Evolutionary conservation across 2,329 filamentous ascomycete species (phyloP).

Genomic region (Ampelomyces quisqualis): DNA sequence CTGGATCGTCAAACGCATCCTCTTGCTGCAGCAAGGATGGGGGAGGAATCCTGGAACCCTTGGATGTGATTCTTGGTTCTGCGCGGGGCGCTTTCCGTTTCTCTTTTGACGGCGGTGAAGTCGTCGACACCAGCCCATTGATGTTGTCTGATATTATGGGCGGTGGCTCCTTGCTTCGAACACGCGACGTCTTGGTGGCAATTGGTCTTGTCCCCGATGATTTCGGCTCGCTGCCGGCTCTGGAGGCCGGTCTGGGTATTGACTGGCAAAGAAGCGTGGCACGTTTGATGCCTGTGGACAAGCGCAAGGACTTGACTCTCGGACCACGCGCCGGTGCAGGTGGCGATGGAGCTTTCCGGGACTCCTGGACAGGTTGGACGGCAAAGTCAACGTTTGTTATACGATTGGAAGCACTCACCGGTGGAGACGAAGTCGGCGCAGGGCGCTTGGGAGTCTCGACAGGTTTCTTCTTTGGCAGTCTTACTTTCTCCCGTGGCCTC

Average conservation of each 20-base stretch:
- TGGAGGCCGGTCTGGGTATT: conserved; percentile 19
- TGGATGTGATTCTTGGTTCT: neutral
- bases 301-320: conserved; percentile 41
- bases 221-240: conserved; percentile 6
- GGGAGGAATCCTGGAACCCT: conserved; percentile 3
- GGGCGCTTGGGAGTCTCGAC: conserved; percentile 27
- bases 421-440: conserved; percentile 38
- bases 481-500: conserved; percentile 28
- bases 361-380: conserved; percentile 11
- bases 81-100: neutral
- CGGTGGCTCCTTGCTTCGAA: conserved; percentile 7
- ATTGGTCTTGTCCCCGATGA: neutral
- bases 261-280: conserved; percentile 49
- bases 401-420: conserved; percentile 42
- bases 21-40: conserved; percentile 10
- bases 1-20: conserved; percentile 27
- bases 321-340: conserved; percentile 22
- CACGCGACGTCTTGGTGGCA: conserved; percentile 1
- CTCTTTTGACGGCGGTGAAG: neutral
- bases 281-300: conserved; percentile 43
- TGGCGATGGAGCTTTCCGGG: conserved; percentile 10
- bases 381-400: conserved; percentile 38
- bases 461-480: conserved; percentile 25
- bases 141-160: neutral
- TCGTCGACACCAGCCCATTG: neutral